A percentile compares a stretch with the other conserved stretches of the same genome.
phyloP scores from a whole-genome alignment of 768 basidiomycete genomes.

The Phylloporus rhodoxanthus region DNA sequence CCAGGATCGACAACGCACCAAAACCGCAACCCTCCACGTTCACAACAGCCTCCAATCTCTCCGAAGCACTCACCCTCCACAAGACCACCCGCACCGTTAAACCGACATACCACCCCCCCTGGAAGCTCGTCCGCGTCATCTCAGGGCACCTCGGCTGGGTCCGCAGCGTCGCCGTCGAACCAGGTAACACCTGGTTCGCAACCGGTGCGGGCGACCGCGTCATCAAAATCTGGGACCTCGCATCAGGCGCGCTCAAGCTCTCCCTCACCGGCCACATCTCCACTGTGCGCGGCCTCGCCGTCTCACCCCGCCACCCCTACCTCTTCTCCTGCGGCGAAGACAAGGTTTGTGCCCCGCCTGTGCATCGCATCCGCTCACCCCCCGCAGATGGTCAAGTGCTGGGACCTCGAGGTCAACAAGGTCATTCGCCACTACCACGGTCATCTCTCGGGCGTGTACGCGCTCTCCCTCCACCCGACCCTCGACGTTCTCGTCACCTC shows the following conservation, averaged over 20 bases:
- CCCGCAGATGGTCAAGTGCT: conserved; percentile 95
- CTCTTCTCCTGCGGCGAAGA: conserved; percentile 97
- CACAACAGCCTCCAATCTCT: conserved; percentile 56
- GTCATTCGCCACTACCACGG: conserved; percentile 99
- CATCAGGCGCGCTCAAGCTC: conserved; percentile 94
- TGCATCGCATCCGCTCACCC: background rate
- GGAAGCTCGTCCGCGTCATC: conserved; percentile 95
- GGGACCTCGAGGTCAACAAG: conserved; percentile 98
- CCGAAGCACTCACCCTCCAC: conserved; percentile 83
- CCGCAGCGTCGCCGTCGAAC: conserved; percentile 90
- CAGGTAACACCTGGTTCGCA: conserved; percentile 98
- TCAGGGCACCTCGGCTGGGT: conserved; percentile 99
- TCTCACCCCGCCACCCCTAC: conserved; percentile 91
- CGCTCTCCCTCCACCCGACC: conserved; percentile 88
- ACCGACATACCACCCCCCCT: conserved; percentile 91
- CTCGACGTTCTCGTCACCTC: conserved; percentile 93
- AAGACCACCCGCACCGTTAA: conserved; percentile 93
- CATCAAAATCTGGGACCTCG: conserved; percentile 98
- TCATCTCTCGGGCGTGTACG: conserved; percentile 96
- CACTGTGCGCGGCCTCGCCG: conserved; percentile 90
- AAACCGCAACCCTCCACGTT: conserved; percentile 65
- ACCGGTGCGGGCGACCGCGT: conserved; percentile 97
- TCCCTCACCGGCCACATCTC: conserved; percentile 96
- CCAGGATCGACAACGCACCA: conserved; percentile 71
- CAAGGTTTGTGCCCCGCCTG: conserved; percentile 55